These are phyloP conservation scores for Ocimum tenuiflorum DNA, from an alignment of 257 asterid species.

Conservation along the genomic window DNA sequence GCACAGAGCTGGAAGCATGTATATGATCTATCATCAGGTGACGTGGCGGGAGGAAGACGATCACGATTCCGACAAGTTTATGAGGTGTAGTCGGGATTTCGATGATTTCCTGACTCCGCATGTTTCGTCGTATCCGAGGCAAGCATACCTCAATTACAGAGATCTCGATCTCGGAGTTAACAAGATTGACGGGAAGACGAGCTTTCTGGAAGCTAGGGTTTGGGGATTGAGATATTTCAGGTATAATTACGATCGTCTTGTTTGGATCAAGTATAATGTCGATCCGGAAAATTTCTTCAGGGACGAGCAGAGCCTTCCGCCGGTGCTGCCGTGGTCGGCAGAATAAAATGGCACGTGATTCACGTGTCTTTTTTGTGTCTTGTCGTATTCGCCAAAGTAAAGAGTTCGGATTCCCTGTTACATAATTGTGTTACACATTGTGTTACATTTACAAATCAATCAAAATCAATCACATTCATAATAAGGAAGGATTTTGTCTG, in stretches of 20 bases:
- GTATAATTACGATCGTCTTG: not conserved
- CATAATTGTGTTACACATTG: too few relatives aligned
- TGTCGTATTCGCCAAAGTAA: too few relatives aligned
- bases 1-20: slow-evolving; percentile 4
- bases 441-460: too few relatives aligned
- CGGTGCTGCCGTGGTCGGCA: not conserved
- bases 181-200: not conserved
- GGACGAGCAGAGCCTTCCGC: slow-evolving; percentile 12
- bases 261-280: not conserved
- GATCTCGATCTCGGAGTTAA: slow-evolving; percentile 15
- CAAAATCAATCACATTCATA: too few relatives aligned
- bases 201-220: not conserved
- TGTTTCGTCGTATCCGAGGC: not conserved
- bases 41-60: not conserved
- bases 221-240: slow-evolving; percentile 12
- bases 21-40: not conserved
- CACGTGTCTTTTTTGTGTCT: too few relatives aligned
- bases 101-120: not conserved
- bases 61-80: not conserved
- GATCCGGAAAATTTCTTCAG: slow-evolving; percentile 2
- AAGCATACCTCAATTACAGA: not conserved
- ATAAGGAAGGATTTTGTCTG: too few relatives aligned
- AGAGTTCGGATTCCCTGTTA: too few relatives aligned
- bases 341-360: too few relatives aligned
- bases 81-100: not conserved